Conservation (phyloP, 495 filamentous ascomycete genomes). For the Penicillium psychrofluorescens region DNA sequence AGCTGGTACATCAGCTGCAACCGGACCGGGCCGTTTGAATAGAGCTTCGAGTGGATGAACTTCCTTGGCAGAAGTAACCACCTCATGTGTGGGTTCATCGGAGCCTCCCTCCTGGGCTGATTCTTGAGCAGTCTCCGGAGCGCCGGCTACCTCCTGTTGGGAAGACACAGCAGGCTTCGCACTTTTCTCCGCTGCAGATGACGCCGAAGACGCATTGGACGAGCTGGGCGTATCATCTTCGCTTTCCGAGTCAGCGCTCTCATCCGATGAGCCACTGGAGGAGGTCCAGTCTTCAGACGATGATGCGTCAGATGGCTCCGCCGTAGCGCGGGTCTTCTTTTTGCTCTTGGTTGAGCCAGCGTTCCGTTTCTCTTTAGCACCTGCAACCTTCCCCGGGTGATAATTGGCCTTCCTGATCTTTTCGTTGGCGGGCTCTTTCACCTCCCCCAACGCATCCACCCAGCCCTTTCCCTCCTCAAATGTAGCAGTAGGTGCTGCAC, state of each 20-base stretch:
- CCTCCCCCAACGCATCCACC: conserved; percentile 70
- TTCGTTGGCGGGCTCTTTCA: conserved; percentile 54
- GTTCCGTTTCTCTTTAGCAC: conserved; percentile 30
- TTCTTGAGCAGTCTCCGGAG: too few relatives aligned
- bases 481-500: conserved; percentile 21
- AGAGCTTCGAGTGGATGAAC: conserved; percentile 84
- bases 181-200: conserved; percentile 11
- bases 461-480: conserved; percentile 73
- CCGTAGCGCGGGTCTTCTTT: conserved; percentile 1
- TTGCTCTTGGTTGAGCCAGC: not conserved
- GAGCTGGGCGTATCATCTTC: conserved; percentile 16
- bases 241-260: conserved; percentile 21
- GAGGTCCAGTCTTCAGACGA: conserved; percentile 39
- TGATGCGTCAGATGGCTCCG: conserved; percentile 8
- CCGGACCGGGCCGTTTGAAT: conserved; percentile 62
- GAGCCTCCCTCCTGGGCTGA: not conserved
- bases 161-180: not conserved
- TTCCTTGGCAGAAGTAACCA: conserved; percentile 30
- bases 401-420: conserved; percentile 26
- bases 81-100: not conserved
- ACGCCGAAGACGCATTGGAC: conserved; percentile 19
- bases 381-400: conserved; percentile 27
- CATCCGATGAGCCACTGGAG: conserved; percentile 35
- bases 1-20: conserved; percentile 23
- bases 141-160: too few relatives aligned